A percentile compares a stretch with the other conserved stretches of the same genome.
Conservation (phyloP, 225 moss, liverwort and hornwort species). For the Polytrichum formosum region DNA sequence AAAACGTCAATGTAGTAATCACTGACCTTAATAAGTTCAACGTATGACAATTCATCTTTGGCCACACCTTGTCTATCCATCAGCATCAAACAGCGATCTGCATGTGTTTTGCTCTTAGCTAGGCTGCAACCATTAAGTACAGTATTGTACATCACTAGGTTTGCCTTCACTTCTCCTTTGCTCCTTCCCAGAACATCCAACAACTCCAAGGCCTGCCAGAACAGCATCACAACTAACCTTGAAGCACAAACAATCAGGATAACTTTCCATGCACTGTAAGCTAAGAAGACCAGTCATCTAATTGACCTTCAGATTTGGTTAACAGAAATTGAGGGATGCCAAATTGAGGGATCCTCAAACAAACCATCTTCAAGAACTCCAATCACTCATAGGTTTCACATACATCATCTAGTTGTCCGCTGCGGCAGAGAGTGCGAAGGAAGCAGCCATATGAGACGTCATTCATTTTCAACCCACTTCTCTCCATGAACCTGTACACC, state of each 20-base stretch:
- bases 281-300: too few species aligned
- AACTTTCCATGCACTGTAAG: background rate
- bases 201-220: constrained; percentile 74
- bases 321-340: too few species aligned
- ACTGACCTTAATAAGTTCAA: constrained; percentile 83
- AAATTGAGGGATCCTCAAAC: background rate
- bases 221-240: too few species aligned
- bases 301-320: too few species aligned
- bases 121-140: constrained; percentile 87
- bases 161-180: constrained; percentile 61
- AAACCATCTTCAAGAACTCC: background rate
- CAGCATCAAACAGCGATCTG: constrained; percentile 69
- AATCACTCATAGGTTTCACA: constrained; percentile 5
- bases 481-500: constrained; percentile 85
- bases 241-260: too few species aligned
- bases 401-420: constrained; percentile 82
- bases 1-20: too few species aligned
- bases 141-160: constrained; percentile 93
- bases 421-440: constrained; percentile 73
- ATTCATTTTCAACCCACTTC: constrained; percentile 69
- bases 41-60: constrained; percentile 79
- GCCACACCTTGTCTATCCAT: constrained; percentile 77
- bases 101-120: constrained; percentile 67
- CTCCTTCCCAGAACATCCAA: constrained; percentile 64
- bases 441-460: constrained; percentile 84